Conservation (phyloP, 2,329 filamentous ascomycete species). For the Alternaria tenuissima region DNA sequence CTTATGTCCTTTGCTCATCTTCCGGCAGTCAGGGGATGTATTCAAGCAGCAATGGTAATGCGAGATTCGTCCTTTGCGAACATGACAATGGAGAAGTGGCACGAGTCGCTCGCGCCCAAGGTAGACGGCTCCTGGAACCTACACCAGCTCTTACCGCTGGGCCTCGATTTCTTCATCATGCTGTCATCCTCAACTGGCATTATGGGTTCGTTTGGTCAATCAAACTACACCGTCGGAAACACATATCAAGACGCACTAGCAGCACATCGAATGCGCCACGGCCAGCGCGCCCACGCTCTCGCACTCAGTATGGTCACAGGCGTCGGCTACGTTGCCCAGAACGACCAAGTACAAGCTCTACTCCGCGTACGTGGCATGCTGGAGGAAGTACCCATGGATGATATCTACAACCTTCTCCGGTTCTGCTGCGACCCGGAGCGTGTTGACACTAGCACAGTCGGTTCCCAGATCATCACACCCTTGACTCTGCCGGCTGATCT, state of each 20-base stretch:
- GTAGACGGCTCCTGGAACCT: slow-evolving; percentile 47
- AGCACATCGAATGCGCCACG: slow-evolving; percentile 24
- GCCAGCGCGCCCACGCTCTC: slow-evolving; percentile 25
- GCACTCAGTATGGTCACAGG: slow-evolving; percentile 28
- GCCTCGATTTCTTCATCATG: slow-evolving; percentile 39
- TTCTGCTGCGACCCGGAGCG: slow-evolving; percentile 25
- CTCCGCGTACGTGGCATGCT: slow-evolving; percentile 17
- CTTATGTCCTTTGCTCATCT: slow-evolving; percentile 16
- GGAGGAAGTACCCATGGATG: slow-evolving; percentile 23
- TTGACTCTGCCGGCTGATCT: slow-evolving; percentile 27
- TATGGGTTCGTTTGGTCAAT: slow-evolving; percentile 30
- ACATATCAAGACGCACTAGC: slow-evolving; percentile 38
- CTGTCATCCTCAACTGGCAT: slow-evolving; percentile 32
- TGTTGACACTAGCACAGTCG: neutral
- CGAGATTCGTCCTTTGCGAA: slow-evolving; percentile 29
- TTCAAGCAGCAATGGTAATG: slow-evolving; percentile 34
- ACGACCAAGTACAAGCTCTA: slow-evolving; percentile 19
- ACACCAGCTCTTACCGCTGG: slow-evolving; percentile 19
- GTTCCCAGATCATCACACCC: slow-evolving; percentile 29
- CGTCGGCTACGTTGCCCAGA: slow-evolving; percentile 26
- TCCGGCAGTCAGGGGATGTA: slow-evolving; percentile 34
- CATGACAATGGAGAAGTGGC: slow-evolving; percentile 29
- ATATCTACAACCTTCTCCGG: slow-evolving; percentile 31
- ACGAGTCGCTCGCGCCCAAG: slow-evolving; percentile 33
- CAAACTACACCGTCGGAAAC: slow-evolving; percentile 37